phyloP scores from a whole-genome alignment of 2,329 filamentous ascomycete species.

The Plectosphaerella sp. region DNA sequence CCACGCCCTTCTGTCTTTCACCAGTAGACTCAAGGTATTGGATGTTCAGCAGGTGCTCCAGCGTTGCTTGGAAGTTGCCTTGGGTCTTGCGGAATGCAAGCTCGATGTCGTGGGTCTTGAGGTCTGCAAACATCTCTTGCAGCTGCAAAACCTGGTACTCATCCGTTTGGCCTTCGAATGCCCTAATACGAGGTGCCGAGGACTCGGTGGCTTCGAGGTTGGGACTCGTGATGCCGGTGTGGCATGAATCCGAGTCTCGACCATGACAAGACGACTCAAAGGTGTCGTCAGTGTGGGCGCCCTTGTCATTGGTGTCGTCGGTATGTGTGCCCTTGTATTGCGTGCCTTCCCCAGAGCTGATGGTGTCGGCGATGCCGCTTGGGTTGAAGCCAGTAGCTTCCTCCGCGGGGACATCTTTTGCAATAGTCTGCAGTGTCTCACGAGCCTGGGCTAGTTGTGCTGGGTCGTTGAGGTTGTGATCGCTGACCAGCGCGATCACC shows the following conservation, averaged over 20 bases:
- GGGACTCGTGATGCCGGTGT: constrained; percentile 16
- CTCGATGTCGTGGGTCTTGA: constrained; percentile 61
- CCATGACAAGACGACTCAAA: constrained; percentile 16
- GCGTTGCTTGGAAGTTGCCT: constrained; percentile 63
- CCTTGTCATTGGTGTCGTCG: constrained; percentile 8
- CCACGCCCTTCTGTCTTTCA: constrained; percentile 67
- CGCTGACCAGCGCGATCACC: constrained; percentile 69
- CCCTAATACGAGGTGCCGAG: constrained; percentile 9
- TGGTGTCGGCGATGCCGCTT: constrained; percentile 58
- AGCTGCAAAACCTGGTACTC: constrained; percentile 62
- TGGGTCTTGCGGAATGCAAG: constrained; percentile 64
- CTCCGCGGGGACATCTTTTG: constrained; percentile 58
- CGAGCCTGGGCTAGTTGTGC: constrained; percentile 50
- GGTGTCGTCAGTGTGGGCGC: constrained; percentile 15
- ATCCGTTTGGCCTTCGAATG: constrained; percentile 37
- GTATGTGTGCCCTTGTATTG: constrained; percentile 13
- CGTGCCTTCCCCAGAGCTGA: constrained; percentile 17
- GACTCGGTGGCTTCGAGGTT: constrained; percentile 9
- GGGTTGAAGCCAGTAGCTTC: constrained; percentile 76
- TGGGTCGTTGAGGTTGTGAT: constrained; percentile 60
- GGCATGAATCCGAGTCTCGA: constrained; percentile 22
- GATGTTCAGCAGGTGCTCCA: constrained; percentile 77
- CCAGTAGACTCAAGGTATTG: constrained; percentile 69
- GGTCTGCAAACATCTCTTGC: constrained; percentile 64
- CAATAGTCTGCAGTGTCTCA: constrained; percentile 60